Conservation (phyloP, 2,329 filamentous ascomycete genomes). For the Fusarium metavorans region DNA sequence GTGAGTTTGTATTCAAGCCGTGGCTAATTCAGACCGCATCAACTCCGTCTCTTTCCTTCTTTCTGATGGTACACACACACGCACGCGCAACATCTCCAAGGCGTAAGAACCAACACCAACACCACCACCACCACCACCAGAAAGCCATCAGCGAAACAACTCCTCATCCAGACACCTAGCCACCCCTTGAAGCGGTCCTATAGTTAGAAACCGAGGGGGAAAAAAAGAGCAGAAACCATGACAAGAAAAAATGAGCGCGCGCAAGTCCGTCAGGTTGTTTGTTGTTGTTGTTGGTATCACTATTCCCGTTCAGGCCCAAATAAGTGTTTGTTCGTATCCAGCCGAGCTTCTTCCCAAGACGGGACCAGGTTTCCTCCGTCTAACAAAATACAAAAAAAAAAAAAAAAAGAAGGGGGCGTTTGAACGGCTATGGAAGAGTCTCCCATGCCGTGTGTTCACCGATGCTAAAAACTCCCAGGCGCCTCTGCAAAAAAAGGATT, state of each 20-base stretch:
- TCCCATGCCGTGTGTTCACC: conserved; percentile 25
- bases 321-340: conserved; percentile 28
- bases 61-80: conserved; percentile 7
- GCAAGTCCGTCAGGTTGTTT: conserved; percentile 21
- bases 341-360: conserved; percentile 23
- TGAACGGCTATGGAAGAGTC: conserved; percentile 4
- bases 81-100: neutral
- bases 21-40: conserved; percentile 6
- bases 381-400: conserved; percentile 31
- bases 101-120: conserved; percentile 25
- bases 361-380: conserved; percentile 19
- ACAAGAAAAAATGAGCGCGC: conserved; percentile 31
- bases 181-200: neutral
- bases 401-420: conserved; percentile 9
- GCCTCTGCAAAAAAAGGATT: conserved; percentile 42
- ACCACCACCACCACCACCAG: neutral
- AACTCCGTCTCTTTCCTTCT: conserved; percentile 5
- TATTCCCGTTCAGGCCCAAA: conserved; percentile 31
- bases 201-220: neutral
- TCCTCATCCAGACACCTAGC: conserved; percentile 17
- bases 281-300: conserved; percentile 41
- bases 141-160: conserved; percentile 5
- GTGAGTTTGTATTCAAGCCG: conserved; percentile 23
- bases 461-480: conserved; percentile 45
- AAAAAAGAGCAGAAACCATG: conserved; percentile 6